A percentile compares a stretch with the other conserved stretches of the same genome.
phyloP scores from a whole-genome alignment of 1,139 yeast genomes.

The Magnusiomyces tetraspermus region DNA sequence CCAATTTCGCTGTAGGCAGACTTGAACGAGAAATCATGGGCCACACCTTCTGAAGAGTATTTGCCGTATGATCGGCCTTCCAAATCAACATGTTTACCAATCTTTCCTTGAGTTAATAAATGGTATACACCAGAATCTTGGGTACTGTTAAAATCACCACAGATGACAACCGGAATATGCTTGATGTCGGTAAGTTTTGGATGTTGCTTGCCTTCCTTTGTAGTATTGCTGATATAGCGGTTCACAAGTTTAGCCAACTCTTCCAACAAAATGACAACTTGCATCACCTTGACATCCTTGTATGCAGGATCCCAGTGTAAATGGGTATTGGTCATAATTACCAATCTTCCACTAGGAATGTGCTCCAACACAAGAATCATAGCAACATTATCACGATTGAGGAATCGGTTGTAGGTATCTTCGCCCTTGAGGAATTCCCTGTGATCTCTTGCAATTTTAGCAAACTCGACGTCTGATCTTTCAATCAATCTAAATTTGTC shows the following conservation, averaged over 20 bases:
- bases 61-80: conserved; percentile 84
- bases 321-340: conserved; percentile 77
- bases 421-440: conserved; percentile 88
- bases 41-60: conserved; percentile 82
- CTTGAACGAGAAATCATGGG: conserved; percentile 69
- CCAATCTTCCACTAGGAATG: conserved; percentile 50
- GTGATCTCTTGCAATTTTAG: conserved; percentile 77
- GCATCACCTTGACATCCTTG: conserved; percentile 94
- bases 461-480: conserved; percentile 72
- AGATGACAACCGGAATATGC: conserved; percentile 65
- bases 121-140: conserved; percentile 86
- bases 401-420: conserved; percentile 89
- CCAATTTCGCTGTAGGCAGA: conserved; percentile 80
- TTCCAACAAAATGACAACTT: conserved; percentile 84
- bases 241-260: conserved; percentile 62
- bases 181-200: conserved; percentile 44
- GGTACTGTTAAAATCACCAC: conserved; percentile 95
- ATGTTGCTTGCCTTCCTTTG: conserved; percentile 27
- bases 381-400: conserved; percentile 93
- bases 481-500: conserved; percentile 61
- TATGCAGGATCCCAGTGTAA: conserved; percentile 97
- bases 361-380: conserved; percentile 72
- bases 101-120: conserved; percentile 64
- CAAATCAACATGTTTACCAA: conserved; percentile 67
- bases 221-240: conserved; percentile 39